A percentile compares a stretch with the other conserved stretches of the same genome.
Evolutionary conservation across 2,329 filamentous ascomycete genomes (phyloP).

Genomic region (Colletotrichum salicis): DNA sequence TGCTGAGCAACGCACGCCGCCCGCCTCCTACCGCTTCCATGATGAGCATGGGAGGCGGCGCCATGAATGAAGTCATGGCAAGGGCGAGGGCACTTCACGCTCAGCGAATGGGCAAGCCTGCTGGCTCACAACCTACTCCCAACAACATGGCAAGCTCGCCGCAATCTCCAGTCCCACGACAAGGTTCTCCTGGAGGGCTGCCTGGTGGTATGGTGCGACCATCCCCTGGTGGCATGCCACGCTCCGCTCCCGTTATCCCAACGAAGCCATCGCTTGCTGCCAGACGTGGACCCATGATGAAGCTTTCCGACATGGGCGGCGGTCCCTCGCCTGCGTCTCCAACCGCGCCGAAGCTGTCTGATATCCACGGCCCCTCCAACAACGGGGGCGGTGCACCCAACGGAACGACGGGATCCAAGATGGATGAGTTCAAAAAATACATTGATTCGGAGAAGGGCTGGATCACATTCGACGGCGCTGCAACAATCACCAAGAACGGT

Average conservation of each 20-base stretch:
- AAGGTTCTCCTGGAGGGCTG: conserved; percentile 41
- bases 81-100: conserved; percentile 60
- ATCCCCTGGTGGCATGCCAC: conserved; percentile 58
- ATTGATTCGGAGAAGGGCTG: conserved; percentile 93
- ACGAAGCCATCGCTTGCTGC: conserved; percentile 71
- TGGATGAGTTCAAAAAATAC: conserved; percentile 76
- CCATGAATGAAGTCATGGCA: conserved; percentile 55
- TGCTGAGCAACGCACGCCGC: conserved; percentile 73
- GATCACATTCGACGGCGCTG: conserved; percentile 92
- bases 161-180: conserved; percentile 41
- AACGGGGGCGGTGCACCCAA: conserved; percentile 44
- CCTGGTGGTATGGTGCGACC: conserved; percentile 56
- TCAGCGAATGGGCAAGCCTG: conserved; percentile 55
- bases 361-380: conserved; percentile 21
- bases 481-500: conserved; percentile 86
- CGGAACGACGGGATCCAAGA: conserved; percentile 56
- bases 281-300: conserved; percentile 70
- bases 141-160: conserved; percentile 44
- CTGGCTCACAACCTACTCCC: conserved; percentile 38
- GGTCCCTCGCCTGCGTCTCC: conserved; percentile 50
- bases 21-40: conserved; percentile 55
- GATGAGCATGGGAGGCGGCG: conserved; percentile 39
- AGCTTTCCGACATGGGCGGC: conserved; percentile 63
- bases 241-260: conserved; percentile 63
- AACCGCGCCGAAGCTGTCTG: conserved; percentile 39